A percentile compares a stretch with the other conserved stretches of the same genome.
Conservation (phyloP, 73 alveolate species). For the Paramecium sexaurelia region DNA sequence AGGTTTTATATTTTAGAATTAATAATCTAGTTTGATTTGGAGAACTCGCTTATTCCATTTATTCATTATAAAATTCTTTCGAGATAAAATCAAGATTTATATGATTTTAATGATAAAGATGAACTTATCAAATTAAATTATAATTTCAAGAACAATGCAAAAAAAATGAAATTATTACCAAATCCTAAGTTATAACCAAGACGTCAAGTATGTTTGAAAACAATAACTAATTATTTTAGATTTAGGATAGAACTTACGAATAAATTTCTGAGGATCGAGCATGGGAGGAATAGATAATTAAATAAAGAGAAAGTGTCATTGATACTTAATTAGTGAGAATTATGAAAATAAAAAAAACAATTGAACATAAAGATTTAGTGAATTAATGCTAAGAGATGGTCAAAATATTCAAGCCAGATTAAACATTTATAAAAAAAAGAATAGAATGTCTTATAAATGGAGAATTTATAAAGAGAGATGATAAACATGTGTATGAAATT, state of each 20-base stretch:
- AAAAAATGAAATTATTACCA: constrained; percentile 34
- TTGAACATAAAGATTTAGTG: not conserved
- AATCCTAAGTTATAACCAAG: constrained; percentile 3
- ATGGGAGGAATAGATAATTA: not conserved
- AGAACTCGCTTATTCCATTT: constrained; percentile 37
- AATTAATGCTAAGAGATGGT: not conserved
- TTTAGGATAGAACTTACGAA: not conserved
- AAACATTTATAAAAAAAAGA: constrained; percentile 43
- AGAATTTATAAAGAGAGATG: constrained; percentile 62
- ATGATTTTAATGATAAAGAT: not conserved
- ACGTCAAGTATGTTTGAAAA: not conserved
- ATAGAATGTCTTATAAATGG: constrained; percentile 48
- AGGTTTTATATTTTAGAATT: not conserved
- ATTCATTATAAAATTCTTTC: not conserved
- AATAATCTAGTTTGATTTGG: not conserved
- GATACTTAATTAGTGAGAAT: constrained; percentile 60
- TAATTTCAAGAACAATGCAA: not conserved
- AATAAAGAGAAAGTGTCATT: constrained; percentile 53
- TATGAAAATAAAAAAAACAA: constrained; percentile 43
- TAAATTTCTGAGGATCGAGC: constrained; percentile 6
- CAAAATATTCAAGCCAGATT: constrained; percentile 50
- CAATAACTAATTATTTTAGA: not conserved
- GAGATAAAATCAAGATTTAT: constrained; percentile 14
- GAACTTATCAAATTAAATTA: not conserved
- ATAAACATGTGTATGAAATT: constrained; percentile 31